These are phyloP conservation scores for Venturia aucupariae DNA, from an alignment of 2,329 filamentous ascomycete genomes.

Conservation along the genomic window DNA sequence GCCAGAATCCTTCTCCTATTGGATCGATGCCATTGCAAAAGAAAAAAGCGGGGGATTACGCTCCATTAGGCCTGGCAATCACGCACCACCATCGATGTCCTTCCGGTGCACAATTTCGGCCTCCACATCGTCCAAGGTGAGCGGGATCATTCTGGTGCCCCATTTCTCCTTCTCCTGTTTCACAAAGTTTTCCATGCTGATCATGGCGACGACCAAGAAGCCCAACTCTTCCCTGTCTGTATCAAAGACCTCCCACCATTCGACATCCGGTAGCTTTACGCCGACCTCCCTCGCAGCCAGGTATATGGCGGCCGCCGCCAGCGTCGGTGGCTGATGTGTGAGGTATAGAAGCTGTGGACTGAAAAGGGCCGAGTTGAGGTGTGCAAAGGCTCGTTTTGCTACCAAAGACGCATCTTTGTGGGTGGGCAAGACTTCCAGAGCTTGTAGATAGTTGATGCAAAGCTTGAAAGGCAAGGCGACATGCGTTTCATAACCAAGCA, in stretches of 20 bases:
- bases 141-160: constrained; percentile 42
- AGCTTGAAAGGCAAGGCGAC: constrained; percentile 79
- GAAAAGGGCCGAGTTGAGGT: constrained; percentile 78
- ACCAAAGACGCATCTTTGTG: constrained; percentile 40
- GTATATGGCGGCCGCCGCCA: constrained; percentile 86
- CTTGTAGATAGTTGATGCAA: constrained; percentile 85
- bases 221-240: constrained; percentile 89
- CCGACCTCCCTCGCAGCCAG: constrained; percentile 70
- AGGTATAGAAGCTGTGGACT: constrained; percentile 84
- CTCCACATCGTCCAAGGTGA: constrained; percentile 51
- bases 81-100: not conserved
- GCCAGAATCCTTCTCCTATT: too few species aligned
- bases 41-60: not conserved
- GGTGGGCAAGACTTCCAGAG: constrained; percentile 57
- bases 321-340: constrained; percentile 78
- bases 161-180: constrained; percentile 49
- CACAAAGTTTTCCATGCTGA: constrained; percentile 66
- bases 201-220: constrained; percentile 79
- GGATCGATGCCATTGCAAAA: too few species aligned
- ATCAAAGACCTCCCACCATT: constrained; percentile 99
- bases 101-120: constrained; percentile 39
- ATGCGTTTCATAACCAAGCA: constrained; percentile 73
- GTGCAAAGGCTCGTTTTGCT: constrained; percentile 57
- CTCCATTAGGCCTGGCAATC: not conserved
- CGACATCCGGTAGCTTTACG: constrained; percentile 68